These are phyloP conservation scores for Neoarthrinium moseri DNA, from an alignment of 2,329 filamentous ascomycete species.

Conservation along the genomic window DNA sequence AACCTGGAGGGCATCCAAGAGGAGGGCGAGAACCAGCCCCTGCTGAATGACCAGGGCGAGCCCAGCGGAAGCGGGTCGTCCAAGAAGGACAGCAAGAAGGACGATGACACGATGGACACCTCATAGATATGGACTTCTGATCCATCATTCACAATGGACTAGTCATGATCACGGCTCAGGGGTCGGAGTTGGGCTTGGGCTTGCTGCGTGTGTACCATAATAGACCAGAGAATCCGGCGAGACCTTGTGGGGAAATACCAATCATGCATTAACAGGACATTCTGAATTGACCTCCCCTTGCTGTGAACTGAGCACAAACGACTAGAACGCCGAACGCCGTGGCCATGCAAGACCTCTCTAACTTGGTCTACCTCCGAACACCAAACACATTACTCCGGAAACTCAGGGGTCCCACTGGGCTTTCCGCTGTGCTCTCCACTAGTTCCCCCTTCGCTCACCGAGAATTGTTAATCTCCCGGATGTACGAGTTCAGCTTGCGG, in stretches of 20 bases:
- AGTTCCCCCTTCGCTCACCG: conserved; percentile 35
- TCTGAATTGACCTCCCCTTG: background rate
- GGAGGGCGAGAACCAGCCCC: conserved; percentile 67
- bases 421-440: background rate
- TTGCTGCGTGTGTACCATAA: conserved; percentile 11
- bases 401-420: too few relatives aligned
- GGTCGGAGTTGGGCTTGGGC: conserved; percentile 17
- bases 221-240: conserved; percentile 5
- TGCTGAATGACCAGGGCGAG: conserved; percentile 64
- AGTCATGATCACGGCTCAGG: background rate
- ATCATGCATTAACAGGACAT: background rate
- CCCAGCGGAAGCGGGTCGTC: conserved; percentile 52
- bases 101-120: conserved; percentile 86
- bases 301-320: background rate
- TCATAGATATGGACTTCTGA: conserved; percentile 50
- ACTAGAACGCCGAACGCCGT: conserved; percentile 8
- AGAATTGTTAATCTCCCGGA: conserved; percentile 68
- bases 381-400: too few relatives aligned
- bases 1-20: conserved; percentile 81
- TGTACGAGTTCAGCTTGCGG: conserved; percentile 76
- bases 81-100: conserved; percentile 48
- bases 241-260: background rate
- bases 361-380: background rate
- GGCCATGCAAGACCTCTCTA: background rate
- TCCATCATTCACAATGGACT: background rate